These are phyloP conservation scores for Pichia sp. DNA, from an alignment of 1,139 yeast genomes.

Conservation along the genomic window DNA sequence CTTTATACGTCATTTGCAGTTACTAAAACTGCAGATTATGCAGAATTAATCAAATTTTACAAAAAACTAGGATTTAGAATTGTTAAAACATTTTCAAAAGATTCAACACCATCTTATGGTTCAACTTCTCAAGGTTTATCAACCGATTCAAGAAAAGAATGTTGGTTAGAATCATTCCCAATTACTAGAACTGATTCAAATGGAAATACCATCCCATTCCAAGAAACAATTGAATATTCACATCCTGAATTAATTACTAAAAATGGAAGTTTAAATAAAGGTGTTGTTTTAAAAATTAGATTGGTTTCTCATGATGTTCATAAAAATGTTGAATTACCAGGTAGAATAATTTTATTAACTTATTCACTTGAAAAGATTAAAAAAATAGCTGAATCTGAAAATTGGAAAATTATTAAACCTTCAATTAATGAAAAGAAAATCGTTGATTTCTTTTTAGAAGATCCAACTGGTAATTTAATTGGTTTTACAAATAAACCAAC, in stretches of 20 bases:
- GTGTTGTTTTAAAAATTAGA: constrained; percentile 59
- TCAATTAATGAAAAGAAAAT: constrained; percentile 11
- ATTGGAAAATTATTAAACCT: constrained; percentile 22
- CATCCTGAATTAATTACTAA: constrained; percentile 42
- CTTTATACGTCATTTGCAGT: constrained; percentile 50
- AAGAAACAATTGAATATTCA: constrained; percentile 30
- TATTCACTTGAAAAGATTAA: constrained; percentile 39
- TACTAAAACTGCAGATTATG: constrained; percentile 40
- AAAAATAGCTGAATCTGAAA: constrained; percentile 31
- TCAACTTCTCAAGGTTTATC: constrained; percentile 44
- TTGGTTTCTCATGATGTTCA: constrained; percentile 39
- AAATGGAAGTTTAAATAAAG: constrained; percentile 28
- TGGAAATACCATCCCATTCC: constrained; percentile 22
- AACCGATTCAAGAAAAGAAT: constrained; percentile 56
- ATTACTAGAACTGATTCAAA: constrained; percentile 38
- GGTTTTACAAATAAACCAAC: constrained; percentile 33
- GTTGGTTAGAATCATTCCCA: constrained; percentile 68
- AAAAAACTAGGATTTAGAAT: constrained; percentile 51
- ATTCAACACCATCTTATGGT: constrained; percentile 35
- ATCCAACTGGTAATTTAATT: constrained; percentile 53
- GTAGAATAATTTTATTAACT: constrained; percentile 46
- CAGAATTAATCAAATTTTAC: constrained; percentile 47
- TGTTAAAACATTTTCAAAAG: constrained; percentile 49
- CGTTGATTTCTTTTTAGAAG: constrained; percentile 34
- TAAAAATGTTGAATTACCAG: constrained; percentile 28